Conservation (phyloP, 202 grass and related monocot species). For the Digitaria exilis region DNA sequence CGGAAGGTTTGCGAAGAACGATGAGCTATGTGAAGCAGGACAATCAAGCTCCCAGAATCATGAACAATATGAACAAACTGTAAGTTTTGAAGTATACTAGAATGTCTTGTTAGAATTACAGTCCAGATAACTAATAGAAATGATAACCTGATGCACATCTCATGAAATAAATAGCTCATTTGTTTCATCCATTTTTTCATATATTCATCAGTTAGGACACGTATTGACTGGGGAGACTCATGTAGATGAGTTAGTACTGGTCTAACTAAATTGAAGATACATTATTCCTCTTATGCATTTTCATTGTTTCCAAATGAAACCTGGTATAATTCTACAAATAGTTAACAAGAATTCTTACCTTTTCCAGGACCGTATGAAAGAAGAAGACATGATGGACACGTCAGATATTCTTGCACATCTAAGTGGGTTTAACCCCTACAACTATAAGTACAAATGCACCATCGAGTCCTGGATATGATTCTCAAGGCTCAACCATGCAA, state of each 20-base stretch:
- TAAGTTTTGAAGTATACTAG: slow-evolving; percentile 46
- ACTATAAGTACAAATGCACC: slow-evolving; percentile 60
- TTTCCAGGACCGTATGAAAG: slow-evolving; percentile 61
- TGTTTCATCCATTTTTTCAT: slow-evolving; percentile 22
- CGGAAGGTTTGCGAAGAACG: slow-evolving; percentile 95
- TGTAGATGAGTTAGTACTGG: neutral
- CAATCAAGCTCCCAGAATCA: slow-evolving; percentile 53
- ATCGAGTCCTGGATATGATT: slow-evolving; percentile 77
- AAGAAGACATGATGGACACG: slow-evolving; percentile 65
- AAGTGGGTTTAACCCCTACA: slow-evolving; percentile 54
- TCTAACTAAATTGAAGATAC: neutral
- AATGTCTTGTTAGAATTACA: slow-evolving; percentile 24
- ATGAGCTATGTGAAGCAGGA: slow-evolving; percentile 75
- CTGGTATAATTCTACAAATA: neutral
- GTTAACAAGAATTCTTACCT: neutral
- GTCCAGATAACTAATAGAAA: slow-evolving; percentile 5
- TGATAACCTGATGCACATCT: neutral
- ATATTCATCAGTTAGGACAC: neutral
- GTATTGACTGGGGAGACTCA: too few species aligned
- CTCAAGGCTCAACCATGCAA: slow-evolving; percentile 36
- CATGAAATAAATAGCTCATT: slow-evolving; percentile 12
- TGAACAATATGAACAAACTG: slow-evolving; percentile 63
- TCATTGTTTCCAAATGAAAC: neutral
- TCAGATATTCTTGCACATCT: slow-evolving; percentile 69
- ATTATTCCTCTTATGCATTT: neutral